A percentile compares a stretch with the other conserved stretches of the same genome.
These are phyloP conservation scores for Solidago caesia DNA, from an alignment of 129 eudicot species.

Conservation along the genomic window DNA sequence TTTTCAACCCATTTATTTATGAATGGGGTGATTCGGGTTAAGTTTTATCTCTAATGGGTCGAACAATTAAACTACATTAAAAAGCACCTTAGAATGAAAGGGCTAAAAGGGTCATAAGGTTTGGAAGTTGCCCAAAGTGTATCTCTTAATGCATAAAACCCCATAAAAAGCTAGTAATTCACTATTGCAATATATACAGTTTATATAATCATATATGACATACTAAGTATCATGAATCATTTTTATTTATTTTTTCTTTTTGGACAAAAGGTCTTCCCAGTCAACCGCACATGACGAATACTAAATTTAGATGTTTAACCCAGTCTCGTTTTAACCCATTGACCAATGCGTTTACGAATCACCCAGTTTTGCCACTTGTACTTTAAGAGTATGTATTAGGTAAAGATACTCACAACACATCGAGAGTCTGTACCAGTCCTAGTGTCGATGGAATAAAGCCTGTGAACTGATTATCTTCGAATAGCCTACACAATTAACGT, in stretches of 20 bases:
- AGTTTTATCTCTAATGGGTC: no score
- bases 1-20: neutral
- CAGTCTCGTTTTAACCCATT: neutral
- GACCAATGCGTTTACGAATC: neutral
- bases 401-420: slow-evolving; percentile 70
- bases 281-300: no score
- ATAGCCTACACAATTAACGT: slow-evolving; percentile 56
- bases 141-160: no score
- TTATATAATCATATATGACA: no score
- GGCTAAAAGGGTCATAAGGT: no score
- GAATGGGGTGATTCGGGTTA: neutral
- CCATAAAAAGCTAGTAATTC: no score
- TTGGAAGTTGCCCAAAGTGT: no score
- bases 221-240: no score
- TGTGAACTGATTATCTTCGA: slow-evolving; percentile 63
- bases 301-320: neutral
- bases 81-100: no score
- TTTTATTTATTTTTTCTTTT: neutral
- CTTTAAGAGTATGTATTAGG: slow-evolving; percentile 17
- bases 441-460: slow-evolving; percentile 70
- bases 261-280: neutral
- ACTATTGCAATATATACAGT: no score
- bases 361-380: neutral
- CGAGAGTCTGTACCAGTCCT: slow-evolving; percentile 59
- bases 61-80: no score